Evolutionary conservation across 2,329 filamentous ascomycete species (phyloP).

Genomic region (Penicillium decumbens): DNA sequence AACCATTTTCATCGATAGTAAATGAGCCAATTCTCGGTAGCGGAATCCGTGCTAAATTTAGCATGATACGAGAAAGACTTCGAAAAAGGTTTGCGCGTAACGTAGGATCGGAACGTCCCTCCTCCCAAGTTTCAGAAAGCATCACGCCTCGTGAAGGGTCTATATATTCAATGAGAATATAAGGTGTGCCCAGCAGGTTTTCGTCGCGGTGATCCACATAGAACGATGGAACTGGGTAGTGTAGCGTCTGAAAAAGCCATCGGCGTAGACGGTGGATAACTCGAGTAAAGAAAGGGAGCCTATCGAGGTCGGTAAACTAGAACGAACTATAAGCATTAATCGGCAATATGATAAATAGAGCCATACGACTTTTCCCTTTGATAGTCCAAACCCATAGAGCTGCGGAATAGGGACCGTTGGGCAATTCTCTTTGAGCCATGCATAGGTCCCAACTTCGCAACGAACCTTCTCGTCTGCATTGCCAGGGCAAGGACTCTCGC

Average conservation of each 20-base stretch:
- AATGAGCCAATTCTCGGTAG: conserved; percentile 6
- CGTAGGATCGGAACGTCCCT: conserved; percentile 2
- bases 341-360: neutral
- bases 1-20: conserved; percentile 1
- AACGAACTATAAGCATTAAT: too few relatives aligned
- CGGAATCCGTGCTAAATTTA: conserved; percentile 1
- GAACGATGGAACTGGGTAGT: neutral
- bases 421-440: conserved; percentile 36
- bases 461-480: conserved; percentile 43
- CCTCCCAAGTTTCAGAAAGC: conserved; percentile 16
- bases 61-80: conserved; percentile 4
- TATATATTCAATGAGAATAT: conserved; percentile 19
- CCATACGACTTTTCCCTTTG: conserved; percentile 12
- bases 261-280: neutral
- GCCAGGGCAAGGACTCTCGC: conserved; percentile 36
- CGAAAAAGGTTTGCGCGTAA: conserved; percentile 6
- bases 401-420: conserved; percentile 11
- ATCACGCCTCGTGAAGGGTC: conserved; percentile 10
- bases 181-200: neutral
- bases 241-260: neutral
- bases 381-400: conserved; percentile 16
- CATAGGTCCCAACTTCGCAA: conserved; percentile 41
- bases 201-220: neutral
- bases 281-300: neutral
- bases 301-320: conserved; percentile 5